These are phyloP conservation scores for Aspergillus asperescens DNA, from an alignment of 495 filamentous ascomycete species.

Conservation along the genomic window DNA sequence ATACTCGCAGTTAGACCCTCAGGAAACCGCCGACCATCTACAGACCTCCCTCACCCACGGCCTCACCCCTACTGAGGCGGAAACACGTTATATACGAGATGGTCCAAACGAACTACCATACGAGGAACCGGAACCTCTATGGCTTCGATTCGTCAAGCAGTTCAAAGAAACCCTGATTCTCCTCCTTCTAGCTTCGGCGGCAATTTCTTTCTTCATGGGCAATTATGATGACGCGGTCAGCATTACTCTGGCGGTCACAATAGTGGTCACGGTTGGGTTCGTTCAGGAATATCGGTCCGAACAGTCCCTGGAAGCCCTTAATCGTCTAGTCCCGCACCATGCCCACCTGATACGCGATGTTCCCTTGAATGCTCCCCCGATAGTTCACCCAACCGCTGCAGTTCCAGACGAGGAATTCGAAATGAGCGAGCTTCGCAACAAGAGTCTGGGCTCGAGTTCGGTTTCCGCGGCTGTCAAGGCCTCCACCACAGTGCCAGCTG, in stretches of 20 bases:
- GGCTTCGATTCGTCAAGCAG: conserved; percentile 91
- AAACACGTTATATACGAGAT: conserved; percentile 68
- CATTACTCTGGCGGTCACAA: conserved; percentile 90
- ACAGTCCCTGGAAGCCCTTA: conserved; percentile 93
- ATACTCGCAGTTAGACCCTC: conserved; percentile 59
- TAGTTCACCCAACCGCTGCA: conserved; percentile 19
- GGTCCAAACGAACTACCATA: conserved; percentile 94
- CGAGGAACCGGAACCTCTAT: conserved; percentile 87
- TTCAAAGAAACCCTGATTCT: conserved; percentile 89
- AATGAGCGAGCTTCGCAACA: conserved; percentile 29
- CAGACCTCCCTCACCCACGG: conserved; percentile 79
- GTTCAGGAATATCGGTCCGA: conserved; percentile 97
- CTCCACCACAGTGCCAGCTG: conserved; percentile 76
- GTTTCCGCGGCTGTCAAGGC: conserved; percentile 58
- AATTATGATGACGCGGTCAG: conserved; percentile 95
- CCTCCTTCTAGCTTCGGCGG: conserved; percentile 86
- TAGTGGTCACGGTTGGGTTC: conserved; percentile 94
- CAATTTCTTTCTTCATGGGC: conserved; percentile 83
- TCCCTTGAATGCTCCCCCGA: conserved; percentile 25
- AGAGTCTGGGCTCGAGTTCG: conserved; percentile 30
- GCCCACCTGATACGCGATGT: conserved; percentile 78
- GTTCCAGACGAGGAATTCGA: conserved; percentile 43
- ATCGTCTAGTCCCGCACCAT: conserved; percentile 86
- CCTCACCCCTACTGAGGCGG: conserved; percentile 72
- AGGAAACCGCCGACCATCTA: conserved; percentile 72